Percentiles rank a stretch among this genome's conserved stretches.
phyloP scores from a whole-genome alignment of 2,329 filamentous ascomycete genomes.

The Sarocladiaceae sp. region DNA sequence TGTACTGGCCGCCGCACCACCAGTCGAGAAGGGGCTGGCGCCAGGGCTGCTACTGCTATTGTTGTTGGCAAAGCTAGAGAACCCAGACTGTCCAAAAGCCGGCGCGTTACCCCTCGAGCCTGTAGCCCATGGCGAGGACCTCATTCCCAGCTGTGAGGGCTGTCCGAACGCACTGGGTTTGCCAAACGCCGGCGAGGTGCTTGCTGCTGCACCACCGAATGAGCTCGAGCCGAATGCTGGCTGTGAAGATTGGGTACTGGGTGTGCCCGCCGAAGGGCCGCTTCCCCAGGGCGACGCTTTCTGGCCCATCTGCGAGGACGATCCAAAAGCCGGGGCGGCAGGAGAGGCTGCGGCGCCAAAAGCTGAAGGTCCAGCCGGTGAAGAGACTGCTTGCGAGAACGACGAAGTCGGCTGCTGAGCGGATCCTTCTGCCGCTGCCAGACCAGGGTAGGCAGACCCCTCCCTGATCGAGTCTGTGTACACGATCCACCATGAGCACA shows the following conservation, averaged over 20 bases:
- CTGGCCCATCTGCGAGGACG: constrained; percentile 43
- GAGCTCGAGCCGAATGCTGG: constrained; percentile 39
- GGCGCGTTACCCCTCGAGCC: constrained; percentile 25
- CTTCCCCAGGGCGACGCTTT: constrained; percentile 50
- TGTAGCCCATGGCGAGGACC: constrained; percentile 50
- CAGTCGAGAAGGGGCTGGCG: constrained; percentile 34
- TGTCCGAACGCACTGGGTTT: constrained; percentile 49
- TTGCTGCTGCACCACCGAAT: constrained; percentile 36
- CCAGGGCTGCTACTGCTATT: constrained; percentile 16
- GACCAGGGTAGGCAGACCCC: constrained; percentile 67
- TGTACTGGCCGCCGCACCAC: constrained; percentile 18
- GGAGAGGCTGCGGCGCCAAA: constrained; percentile 33
- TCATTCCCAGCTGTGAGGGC: constrained; percentile 41
- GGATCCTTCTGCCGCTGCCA: constrained; percentile 46
- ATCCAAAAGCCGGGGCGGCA: constrained; percentile 41
- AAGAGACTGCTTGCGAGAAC: constrained; percentile 16
- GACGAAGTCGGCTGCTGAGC: constrained; percentile 5
- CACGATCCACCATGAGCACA: constrained; percentile 87
- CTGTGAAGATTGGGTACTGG: constrained; percentile 24
- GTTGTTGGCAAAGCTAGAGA: constrained; percentile 36
- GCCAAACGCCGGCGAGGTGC: constrained; percentile 43
- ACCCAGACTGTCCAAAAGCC: constrained; percentile 53
- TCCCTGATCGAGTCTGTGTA: constrained; percentile 81
- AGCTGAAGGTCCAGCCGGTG: constrained; percentile 24
- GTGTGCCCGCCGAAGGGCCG: constrained; percentile 22